A percentile compares a stretch with the other conserved stretches of the same genome.
Evolutionary conservation across 2,329 filamentous ascomycete genomes (phyloP).

Genomic region (Calonectria fujianensis): DNA sequence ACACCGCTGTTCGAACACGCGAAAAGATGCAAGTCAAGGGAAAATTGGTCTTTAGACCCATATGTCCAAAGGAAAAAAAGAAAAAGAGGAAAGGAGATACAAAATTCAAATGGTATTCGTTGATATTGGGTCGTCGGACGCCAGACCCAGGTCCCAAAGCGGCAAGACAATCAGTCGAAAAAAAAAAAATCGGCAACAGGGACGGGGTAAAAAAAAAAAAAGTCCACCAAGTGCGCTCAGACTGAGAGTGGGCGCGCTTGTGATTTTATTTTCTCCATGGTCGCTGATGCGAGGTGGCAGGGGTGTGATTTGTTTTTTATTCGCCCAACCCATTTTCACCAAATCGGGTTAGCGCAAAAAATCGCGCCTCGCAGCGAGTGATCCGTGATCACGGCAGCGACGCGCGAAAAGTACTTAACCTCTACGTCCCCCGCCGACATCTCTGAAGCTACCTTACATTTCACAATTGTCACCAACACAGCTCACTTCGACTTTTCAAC

Average conservation of each 20-base stretch:
- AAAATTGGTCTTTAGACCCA: background rate
- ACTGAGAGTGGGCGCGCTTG: conserved; percentile 38
- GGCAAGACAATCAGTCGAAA: conserved; percentile 26
- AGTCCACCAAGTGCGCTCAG: conserved; percentile 1
- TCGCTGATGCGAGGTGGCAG: conserved; percentile 47
- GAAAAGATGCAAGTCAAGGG: background rate
- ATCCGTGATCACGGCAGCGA: conserved; percentile 69
- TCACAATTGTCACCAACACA: conserved; percentile 62
- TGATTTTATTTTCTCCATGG: conserved; percentile 52
- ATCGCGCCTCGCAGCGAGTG: conserved; percentile 62
- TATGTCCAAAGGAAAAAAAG: background rate
- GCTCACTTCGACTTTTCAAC: conserved; percentile 57
- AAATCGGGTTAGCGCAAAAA: conserved; percentile 56
- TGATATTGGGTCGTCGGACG: too few species aligned
- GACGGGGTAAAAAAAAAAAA: conserved; percentile 29
- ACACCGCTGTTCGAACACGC: background rate
- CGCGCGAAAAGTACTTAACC: conserved; percentile 76
- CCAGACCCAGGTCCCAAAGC: conserved; percentile 14
- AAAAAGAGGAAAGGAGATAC: background rate
- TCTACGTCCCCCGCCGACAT: conserved; percentile 67
- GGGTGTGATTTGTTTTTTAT: conserved; percentile 55
- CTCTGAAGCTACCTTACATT: conserved; percentile 59
- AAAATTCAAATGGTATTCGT: background rate
- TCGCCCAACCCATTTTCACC: conserved; percentile 57
- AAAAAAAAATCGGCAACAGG: conserved; percentile 13